Base-by-base conservation (phyloP, 1,139 yeast species). In the Eremothecium sinecaudum region DNA sequence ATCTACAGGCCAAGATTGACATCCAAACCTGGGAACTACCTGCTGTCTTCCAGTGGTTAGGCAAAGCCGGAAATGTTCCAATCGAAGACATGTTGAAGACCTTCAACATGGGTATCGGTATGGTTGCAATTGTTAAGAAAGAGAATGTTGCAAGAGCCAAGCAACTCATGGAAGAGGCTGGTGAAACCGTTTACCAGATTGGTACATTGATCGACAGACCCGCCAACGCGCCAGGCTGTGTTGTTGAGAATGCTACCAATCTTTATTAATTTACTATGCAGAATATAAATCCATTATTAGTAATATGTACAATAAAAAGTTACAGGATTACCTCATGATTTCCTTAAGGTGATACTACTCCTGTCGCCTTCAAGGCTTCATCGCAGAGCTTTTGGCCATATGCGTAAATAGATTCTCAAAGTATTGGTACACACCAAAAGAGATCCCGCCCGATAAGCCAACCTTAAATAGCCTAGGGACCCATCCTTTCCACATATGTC, bases 101-200 rank as follows among this genome's bases (percentile, higher is more conserved):
- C 3, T 73, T 92, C 59, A 92, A 92, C 61, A 71, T 87, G 71
- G 99, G 99, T 63, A 73, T 92, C 48, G 99, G 98, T 51, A 92
- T 92, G 98, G 90, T 84, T 25, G 73, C 81, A 34, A 80, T 90
- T 50, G 96, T 84, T 22, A 72, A 70, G 50, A 51, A 56, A 36
- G 75, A 69, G 38, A 72, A 81, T 38, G 94, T 74, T 15, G 73
- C 66, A 2, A 63, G 64, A 43, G 79, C 78, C 12, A 63, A 67
- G 33, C 55, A 64, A 39, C 63, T 72, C 44, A 67, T 90, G 43
- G 61, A 66, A 47, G 63, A 64, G 36, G 76, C 74, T 29, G 84
- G 87, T 28, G 96, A 90, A 64, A 72, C 67, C 7, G 90, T 87
- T 4, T 77, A 74, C 53, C 68, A 68, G 34, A 84, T 92, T 53